Evolutionary conservation across 805 yeast species (phyloP), one percentile per base, ranked within the genome.

Genomic region (Blastobotrys mokoenaii): DNA sequence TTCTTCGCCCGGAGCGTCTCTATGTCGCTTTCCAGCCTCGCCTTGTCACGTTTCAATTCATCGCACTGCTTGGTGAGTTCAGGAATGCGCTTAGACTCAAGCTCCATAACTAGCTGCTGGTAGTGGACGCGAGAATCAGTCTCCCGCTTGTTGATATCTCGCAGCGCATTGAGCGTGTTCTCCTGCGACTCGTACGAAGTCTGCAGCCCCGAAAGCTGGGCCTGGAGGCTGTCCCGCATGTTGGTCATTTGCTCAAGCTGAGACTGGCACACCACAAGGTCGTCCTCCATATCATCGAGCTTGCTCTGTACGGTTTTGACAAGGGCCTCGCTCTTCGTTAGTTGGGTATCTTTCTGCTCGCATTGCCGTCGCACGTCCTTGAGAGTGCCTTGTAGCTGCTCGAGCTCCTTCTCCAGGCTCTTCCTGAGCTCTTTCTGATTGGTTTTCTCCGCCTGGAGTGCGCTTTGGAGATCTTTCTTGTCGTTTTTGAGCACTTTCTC

Each of bases 321-420:
- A n/a, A 52, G 20, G 16, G 33, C 31, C 8, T 40, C 38, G 12
- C 39, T 30, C 31, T 44, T 36, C 9, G 33, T 9, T 10, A 52
- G 29, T 22, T 33, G 30, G 6, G 37, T 35, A 11, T 41, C 32
- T 22, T 46, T 35, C 38, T 36, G 17, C 17, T 17, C 39, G 34
- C 62, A 64, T 9, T 58, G 52, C 12, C 59, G 58, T 12, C 61
- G 55, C 35, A 53, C 56, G 17, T 55, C 49, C 32, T 65, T 53
- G 27, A 68, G 70, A 18, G 54, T 54, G 1, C 54, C 54, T 33
- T 45, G 43, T 5, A 37, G 32, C 27, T 52, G 52, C 27, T 57
- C 59, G 11, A 50, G 41, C 29, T 67, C 68, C 27, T 63, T 48
- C 25, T 59, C 54, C 10, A 47, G 49, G 15, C 57, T 58, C 27